These are phyloP conservation scores for Solanum chiquidenum DNA, from an alignment of 257 asterid species.

Conservation along the genomic window DNA sequence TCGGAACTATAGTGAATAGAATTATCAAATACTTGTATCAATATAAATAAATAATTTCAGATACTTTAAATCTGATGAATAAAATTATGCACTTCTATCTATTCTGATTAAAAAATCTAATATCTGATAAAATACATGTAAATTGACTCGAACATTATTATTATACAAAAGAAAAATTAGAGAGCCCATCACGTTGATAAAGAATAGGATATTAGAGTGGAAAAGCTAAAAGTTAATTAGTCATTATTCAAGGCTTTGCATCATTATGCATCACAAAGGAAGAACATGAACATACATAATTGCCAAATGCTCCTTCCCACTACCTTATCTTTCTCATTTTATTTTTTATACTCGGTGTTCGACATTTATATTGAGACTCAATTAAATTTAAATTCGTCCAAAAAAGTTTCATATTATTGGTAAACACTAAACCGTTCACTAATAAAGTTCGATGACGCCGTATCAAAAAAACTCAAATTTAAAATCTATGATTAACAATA, in stretches of 20 bases:
- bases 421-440: neutral
- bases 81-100: neutral
- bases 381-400: neutral
- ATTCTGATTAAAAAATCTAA: neutral
- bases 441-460: neutral
- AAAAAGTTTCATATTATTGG: neutral
- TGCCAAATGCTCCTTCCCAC: neutral
- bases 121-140: neutral
- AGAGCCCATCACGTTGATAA: neutral
- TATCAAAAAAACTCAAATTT: fast-evolving
- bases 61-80: neutral
- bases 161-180: neutral
- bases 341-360: fast-evolving
- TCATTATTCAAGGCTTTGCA: neutral
- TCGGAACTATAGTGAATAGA: neutral
- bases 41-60: neutral
- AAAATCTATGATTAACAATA: fast-evolving
- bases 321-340: neutral
- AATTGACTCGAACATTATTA: neutral
- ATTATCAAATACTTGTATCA: neutral
- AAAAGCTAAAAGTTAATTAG: neutral
- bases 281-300: neutral
- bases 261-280: neutral
- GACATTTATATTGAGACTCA: fast-evolving
- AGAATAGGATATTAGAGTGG: neutral